phyloP scores from a whole-genome alignment of 2,329 filamentous ascomycete genomes.

The Aspergillus sojae region DNA sequence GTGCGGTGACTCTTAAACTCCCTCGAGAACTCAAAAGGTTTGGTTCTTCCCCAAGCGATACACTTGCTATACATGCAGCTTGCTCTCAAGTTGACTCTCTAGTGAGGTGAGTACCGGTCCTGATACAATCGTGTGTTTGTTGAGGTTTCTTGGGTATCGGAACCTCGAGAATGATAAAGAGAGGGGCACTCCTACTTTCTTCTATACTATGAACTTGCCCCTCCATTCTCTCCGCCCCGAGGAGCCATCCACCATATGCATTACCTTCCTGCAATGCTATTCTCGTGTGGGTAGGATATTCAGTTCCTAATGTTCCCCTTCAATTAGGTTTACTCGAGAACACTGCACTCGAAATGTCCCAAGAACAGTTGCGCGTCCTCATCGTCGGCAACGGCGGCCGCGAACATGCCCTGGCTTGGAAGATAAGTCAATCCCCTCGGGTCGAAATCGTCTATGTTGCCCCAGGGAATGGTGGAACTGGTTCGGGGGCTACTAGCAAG shows the following conservation, averaged over 20 bases:
- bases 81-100: conserved; percentile 20
- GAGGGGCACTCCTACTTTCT: conserved; percentile 12
- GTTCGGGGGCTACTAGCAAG: conserved; percentile 57
- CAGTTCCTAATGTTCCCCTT: background rate
- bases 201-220: conserved; percentile 4
- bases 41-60: conserved; percentile 3
- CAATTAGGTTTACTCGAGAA: conserved; percentile 24
- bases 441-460: conserved; percentile 73
- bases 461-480: conserved; percentile 86
- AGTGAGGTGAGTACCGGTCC: conserved; percentile 19
- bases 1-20: background rate
- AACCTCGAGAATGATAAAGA: background rate
- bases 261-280: background rate
- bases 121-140: background rate
- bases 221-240: conserved; percentile 3
- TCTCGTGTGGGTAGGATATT: background rate
- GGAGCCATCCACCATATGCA: background rate
- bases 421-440: conserved; percentile 77
- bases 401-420: conserved; percentile 95
- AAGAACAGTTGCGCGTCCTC: conserved; percentile 67
- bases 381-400: conserved; percentile 92
- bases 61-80: conserved; percentile 9
- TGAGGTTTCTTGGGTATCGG: background rate
- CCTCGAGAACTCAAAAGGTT: background rate
- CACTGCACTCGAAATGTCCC: conserved; percentile 35